phyloP scores from a whole-genome alignment of 768 basidiomycete species.

The Trametes elegans region DNA sequence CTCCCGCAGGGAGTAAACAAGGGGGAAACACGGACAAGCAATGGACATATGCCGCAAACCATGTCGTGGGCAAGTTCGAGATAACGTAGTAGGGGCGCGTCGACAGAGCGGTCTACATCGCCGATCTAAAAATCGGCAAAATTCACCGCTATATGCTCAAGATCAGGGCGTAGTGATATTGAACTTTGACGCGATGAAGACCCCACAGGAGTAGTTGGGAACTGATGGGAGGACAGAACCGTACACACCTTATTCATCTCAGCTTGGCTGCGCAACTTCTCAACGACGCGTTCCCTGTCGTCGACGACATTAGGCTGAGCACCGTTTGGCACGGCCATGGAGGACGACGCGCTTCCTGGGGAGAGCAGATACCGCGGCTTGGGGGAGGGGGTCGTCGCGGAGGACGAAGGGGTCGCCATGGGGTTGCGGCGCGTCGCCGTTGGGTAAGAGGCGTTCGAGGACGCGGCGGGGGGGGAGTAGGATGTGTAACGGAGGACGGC shows the following conservation, averaged over 20 bases:
- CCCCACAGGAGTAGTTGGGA: slow-evolving; percentile 47
- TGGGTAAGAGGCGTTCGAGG: not conserved
- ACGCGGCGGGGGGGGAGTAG: slow-evolving; percentile 2
- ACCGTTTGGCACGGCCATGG: slow-evolving; percentile 37
- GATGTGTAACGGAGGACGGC: not conserved
- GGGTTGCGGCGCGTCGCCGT: slow-evolving; percentile 17
- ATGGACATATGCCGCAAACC: too few species aligned
- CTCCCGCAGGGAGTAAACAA: too few species aligned
- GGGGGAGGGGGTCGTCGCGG: slow-evolving; percentile 80
- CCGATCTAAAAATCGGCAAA: slow-evolving; percentile 15
- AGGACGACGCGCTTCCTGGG: slow-evolving; percentile 36
- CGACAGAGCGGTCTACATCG: too few species aligned
- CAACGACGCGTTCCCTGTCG: slow-evolving; percentile 62
- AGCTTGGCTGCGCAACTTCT: slow-evolving; percentile 76
- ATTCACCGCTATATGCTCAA: not conserved
- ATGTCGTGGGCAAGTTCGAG: too few species aligned
- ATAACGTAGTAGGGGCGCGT: not conserved
- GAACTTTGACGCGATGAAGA: slow-evolving; percentile 27
- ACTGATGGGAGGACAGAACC: slow-evolving; percentile 10
- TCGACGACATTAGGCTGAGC: slow-evolving; percentile 46
- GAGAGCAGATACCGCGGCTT: slow-evolving; percentile 60
- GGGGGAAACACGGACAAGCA: too few species aligned
- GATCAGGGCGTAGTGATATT: not conserved
- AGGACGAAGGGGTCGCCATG: too few species aligned
- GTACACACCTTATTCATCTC: slow-evolving; percentile 70